phyloP scores from a whole-genome alignment of 2,329 filamentous ascomycete species.

The Alternaria gansuensis region DNA sequence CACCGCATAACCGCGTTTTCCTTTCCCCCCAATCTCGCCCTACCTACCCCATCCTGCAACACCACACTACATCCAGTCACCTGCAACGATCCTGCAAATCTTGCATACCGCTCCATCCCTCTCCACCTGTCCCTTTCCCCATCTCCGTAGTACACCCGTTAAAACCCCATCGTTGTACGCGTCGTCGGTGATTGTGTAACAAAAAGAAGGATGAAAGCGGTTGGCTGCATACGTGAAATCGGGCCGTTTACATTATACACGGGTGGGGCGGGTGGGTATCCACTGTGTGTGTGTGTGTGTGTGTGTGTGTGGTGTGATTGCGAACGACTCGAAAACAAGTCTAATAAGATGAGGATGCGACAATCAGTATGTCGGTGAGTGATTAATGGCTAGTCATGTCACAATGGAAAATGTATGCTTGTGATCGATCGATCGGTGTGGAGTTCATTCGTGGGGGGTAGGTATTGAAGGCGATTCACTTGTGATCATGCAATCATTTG shows the following conservation, averaged over 20 bases:
- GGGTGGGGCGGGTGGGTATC: background rate
- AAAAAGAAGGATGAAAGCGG: background rate
- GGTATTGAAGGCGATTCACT: background rate
- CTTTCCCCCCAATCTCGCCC: background rate
- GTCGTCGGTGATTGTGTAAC: background rate
- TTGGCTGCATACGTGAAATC: background rate
- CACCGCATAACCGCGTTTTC: background rate
- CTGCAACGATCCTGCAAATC: background rate
- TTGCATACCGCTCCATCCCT: background rate
- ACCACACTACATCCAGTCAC: background rate
- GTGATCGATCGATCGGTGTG: background rate
- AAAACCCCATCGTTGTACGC: slow-evolving; percentile 1
- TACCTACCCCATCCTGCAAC: background rate
- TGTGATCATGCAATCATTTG: background rate
- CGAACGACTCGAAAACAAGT: background rate
- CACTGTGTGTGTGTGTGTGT: slow-evolving; percentile 1
- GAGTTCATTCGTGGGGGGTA: too few relatives aligned
- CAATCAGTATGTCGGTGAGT: background rate
- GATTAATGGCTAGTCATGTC: slow-evolving; percentile 4
- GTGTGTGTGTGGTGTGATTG: slow-evolving; percentile 7
- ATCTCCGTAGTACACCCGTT: slow-evolving; percentile 3
- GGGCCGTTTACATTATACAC: background rate
- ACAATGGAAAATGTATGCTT: background rate
- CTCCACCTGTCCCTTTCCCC: background rate
- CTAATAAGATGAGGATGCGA: slow-evolving; percentile 6